A percentile compares a stretch with the other conserved stretches of the same genome.
These are phyloP conservation scores for Vigna mungo DNA, from an alignment of 306 rosid species.

Conservation along the genomic window DNA sequence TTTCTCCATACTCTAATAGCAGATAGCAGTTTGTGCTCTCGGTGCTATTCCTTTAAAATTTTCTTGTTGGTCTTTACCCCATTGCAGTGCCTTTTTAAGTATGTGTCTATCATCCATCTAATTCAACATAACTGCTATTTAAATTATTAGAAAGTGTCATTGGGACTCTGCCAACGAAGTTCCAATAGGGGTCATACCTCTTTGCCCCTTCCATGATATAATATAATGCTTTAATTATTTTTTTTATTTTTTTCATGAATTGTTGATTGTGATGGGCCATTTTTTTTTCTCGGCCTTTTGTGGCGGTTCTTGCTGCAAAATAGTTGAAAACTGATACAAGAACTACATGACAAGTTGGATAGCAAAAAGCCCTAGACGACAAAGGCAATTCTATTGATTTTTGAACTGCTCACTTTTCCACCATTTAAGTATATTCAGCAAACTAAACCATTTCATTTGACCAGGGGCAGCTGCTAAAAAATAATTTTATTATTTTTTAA, in stretches of 20 bases:
- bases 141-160: constrained; percentile 19
- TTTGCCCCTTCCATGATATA: background rate
- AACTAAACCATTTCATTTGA: background rate
- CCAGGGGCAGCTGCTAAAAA: too few relatives aligned
- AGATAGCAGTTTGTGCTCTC: background rate
- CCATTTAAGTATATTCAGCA: background rate
- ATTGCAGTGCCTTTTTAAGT: background rate
- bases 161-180: constrained; percentile 20
- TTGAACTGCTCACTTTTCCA: background rate
- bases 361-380: constrained; percentile 38
- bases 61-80: background rate
- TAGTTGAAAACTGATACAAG: constrained; percentile 2
- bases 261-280: background rate
- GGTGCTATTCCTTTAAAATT: background rate
- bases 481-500: too few relatives aligned
- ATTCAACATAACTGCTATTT: background rate
- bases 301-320: background rate
- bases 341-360: constrained; percentile 37
- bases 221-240: too few relatives aligned
- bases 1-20: background rate
- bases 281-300: background rate
- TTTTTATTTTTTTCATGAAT: background rate
- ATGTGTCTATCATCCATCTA: background rate
- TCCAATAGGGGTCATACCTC: background rate
- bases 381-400: background rate